Evolutionary conservation across 805 yeast genomes (phyloP), one percentile per base, ranked within the genome.

Genomic region (Lipomyces orientalis): DNA sequence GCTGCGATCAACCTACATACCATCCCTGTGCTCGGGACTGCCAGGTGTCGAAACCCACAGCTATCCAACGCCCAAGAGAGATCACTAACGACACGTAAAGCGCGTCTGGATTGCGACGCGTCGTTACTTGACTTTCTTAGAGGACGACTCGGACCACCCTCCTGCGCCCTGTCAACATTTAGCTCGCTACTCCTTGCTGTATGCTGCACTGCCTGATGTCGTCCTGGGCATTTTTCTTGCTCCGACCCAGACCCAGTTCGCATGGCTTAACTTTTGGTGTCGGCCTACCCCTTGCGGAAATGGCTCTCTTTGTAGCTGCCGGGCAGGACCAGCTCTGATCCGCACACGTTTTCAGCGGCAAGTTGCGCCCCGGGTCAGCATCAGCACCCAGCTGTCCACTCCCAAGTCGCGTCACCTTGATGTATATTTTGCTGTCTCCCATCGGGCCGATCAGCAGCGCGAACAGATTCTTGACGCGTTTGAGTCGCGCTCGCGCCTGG

Each of bases 21-120:
- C n/a, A 52, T 31, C 55, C 55, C 55, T 52, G 55, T 19, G 55
- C 55, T 22, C 55, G 22, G 34, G 55, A 52, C 55, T 52, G 55
- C 55, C 16, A 6, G 16, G 22, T 19, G 49, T n/a, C 49, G 22
- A 16, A 4, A 43, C n/a, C 6, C 7, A 12, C 14, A 4, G 55
- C n/a, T 9, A 52, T 3, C 33, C 19, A 25, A 25, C n/a, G 14
- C 29, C 34, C 7, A 31, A 52, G n/a, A 16, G n/a, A 22, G 31
- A n/a, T 52, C 55, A 52, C 34, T 52, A 52, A 25, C 55, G 55
- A 52, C 55, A 31, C 55, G 55, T 52, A 12, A 25, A 25, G 10
- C 55, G 31, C 34, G 55, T 25, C 55, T 31, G 9, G 22, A 25
- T 25, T 14, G 55, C 55, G 55, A 52, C 34, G 34, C 55, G 55